phyloP scores from a whole-genome alignment of 192 early-diverging fungal genomes.

The Physocladia obscura region DNA sequence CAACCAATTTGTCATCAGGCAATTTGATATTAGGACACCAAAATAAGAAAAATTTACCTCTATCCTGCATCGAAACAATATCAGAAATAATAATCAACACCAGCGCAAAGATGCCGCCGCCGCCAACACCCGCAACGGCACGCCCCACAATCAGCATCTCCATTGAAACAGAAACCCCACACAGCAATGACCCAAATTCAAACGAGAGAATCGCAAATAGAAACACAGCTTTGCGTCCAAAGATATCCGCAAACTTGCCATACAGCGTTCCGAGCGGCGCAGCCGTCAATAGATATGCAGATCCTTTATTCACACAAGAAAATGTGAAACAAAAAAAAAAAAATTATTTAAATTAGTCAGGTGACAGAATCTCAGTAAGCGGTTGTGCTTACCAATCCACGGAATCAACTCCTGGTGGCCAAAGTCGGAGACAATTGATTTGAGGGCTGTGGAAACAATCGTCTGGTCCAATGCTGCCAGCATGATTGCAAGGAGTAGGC shows the following conservation, averaged over 20 bases:
- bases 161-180: conserved; percentile 61
- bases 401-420: no score
- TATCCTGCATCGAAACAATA: no score
- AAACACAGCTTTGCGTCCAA: conserved; percentile 75
- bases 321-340: no score
- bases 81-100: conserved; percentile 82
- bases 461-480: conserved; percentile 27
- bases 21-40: no score
- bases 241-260: conserved; percentile 82
- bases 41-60: no score
- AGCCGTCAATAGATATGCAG: conserved; percentile 30
- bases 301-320: conserved; percentile 21
- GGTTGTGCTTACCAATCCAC: no score
- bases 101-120: conserved; percentile 73
- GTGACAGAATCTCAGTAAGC: no score
- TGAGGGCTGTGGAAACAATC: conserved; percentile 31
- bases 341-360: no score
- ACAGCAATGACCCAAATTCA: conserved; percentile 70
- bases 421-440: no score
- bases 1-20: no score
- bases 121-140: conserved; percentile 71
- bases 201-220: conserved; percentile 71
- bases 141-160: conserved; percentile 66
- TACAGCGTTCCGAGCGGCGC: conserved; percentile 31
- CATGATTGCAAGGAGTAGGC: conserved; percentile 11